Evolutionary conservation across 2,329 filamentous ascomycete genomes (phyloP).

Genomic region (Cryphonectria japonica): DNA sequence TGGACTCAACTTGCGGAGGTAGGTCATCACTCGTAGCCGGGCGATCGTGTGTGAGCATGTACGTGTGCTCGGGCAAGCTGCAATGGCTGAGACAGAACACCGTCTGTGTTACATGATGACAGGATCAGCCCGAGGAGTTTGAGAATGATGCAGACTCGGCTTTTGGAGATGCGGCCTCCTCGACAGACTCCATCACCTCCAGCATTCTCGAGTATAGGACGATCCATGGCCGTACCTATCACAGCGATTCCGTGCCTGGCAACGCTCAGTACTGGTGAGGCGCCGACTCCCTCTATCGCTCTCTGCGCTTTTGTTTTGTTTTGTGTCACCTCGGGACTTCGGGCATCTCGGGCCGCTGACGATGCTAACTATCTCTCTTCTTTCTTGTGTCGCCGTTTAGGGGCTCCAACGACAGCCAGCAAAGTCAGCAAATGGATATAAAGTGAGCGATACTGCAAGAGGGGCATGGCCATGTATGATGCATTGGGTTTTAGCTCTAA

Average conservation of each 20-base stretch:
- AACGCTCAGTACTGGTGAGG: slow-evolving; percentile 29
- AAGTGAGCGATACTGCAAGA: slow-evolving; percentile 27
- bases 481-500: slow-evolving; percentile 4
- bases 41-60: neutral
- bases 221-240: slow-evolving; percentile 29
- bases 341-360: slow-evolving; percentile 5
- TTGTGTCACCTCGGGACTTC: slow-evolving; percentile 35
- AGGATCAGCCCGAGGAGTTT: slow-evolving; percentile 17
- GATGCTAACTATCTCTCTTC: neutral
- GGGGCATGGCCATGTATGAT: too few species aligned
- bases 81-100: neutral
- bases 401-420: slow-evolving; percentile 38
- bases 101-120: neutral
- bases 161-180: slow-evolving; percentile 26
- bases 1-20: slow-evolving; percentile 28
- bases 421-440: slow-evolving; percentile 40
- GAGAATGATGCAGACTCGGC: slow-evolving; percentile 29
- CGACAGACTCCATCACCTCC: slow-evolving; percentile 26
- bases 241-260: slow-evolving; percentile 26
- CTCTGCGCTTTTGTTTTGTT: too few species aligned
- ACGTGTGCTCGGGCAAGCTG: neutral
- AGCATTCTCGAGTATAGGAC: slow-evolving; percentile 29
- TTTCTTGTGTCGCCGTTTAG: slow-evolving; percentile 10
- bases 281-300: too few species aligned
- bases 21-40: slow-evolving; percentile 3